Conservation (phyloP, 2,329 filamentous ascomycete genomes). For the Periconia digitata region DNA sequence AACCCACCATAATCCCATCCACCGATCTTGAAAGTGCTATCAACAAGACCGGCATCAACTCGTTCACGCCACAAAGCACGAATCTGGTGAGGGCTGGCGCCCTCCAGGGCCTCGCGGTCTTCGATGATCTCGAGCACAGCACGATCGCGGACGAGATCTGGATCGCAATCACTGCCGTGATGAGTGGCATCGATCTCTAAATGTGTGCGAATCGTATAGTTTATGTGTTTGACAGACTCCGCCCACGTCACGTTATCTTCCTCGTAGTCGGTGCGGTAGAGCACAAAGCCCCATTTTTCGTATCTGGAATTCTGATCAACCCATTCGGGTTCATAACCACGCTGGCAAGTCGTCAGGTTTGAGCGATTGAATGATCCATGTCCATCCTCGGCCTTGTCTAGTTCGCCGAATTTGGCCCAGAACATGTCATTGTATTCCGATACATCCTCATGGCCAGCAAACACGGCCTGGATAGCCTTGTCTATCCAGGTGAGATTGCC, state of each 20-base stretch:
- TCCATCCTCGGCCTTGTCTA: slow-evolving; percentile 1
- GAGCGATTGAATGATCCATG: slow-evolving; percentile 2
- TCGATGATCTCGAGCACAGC: slow-evolving; percentile 3
- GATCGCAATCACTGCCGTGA: slow-evolving; percentile 3
- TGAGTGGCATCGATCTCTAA: slow-evolving; percentile 2
- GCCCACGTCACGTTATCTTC: slow-evolving; percentile 1
- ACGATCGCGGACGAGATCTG: slow-evolving; percentile 2
- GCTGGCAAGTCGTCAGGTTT: slow-evolving; percentile 2
- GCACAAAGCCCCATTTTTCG: slow-evolving; percentile 1
- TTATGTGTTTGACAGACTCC: neutral
- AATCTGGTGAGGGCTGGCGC: neutral
- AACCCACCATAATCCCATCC: neutral
- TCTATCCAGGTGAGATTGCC: slow-evolving; percentile 1
- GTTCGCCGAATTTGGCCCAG: neutral
- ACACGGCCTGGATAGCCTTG: neutral
- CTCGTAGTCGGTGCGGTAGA: slow-evolving; percentile 1
- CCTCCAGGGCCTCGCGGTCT: neutral
- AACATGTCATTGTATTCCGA: slow-evolving; percentile 1
- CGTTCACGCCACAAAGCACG: slow-evolving; percentile 1
- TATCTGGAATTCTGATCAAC: slow-evolving; percentile 1
- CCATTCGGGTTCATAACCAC: neutral
- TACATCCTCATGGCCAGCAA: slow-evolving; percentile 2
- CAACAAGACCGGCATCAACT: slow-evolving; percentile 3
- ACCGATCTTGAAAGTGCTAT: neutral
- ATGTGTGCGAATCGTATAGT: slow-evolving; percentile 1